Conservation (phyloP, 169 alveolate genomes). For the Plasmodium cynomolgi region DNA sequence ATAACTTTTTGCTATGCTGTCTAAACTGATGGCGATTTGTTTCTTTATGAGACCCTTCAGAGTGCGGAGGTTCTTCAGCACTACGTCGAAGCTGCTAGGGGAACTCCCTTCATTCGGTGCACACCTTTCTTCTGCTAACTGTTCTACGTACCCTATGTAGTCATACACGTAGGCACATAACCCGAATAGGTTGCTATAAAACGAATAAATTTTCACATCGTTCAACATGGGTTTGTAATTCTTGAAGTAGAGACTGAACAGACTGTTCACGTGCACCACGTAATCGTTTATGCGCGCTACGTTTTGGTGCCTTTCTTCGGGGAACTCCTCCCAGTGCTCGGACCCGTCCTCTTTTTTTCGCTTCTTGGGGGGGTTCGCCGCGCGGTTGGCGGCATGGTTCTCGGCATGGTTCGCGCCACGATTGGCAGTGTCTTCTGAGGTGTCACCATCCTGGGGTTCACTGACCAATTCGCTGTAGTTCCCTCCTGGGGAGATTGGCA, state of each 20-base stretch:
- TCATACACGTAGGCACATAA: slow-evolving; percentile 36
- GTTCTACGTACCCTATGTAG: slow-evolving; percentile 1
- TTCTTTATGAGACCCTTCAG: slow-evolving; percentile 23
- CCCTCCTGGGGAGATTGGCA: neutral
- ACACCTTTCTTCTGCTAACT: neutral
- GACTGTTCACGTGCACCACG: slow-evolving; percentile 21
- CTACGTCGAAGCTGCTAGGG: neutral
- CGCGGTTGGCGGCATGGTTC: neutral
- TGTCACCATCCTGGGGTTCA: neutral
- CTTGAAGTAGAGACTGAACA: slow-evolving; percentile 27
- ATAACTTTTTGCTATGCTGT: neutral
- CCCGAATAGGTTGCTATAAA: slow-evolving; percentile 42
- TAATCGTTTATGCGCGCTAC: slow-evolving; percentile 2
- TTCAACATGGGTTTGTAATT: neutral
- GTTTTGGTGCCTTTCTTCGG: neutral
- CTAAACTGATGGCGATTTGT: neutral
- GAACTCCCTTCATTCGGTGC: neutral
- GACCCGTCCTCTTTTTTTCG: neutral
- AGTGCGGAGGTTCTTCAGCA: neutral
- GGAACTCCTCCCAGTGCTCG: neutral
- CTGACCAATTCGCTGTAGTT: neutral
- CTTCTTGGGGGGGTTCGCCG: neutral
- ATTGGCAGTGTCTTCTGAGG: neutral
- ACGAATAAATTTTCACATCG: slow-evolving; percentile 54
- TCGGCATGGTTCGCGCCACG: too few species aligned